Evolutionary conservation across 352 stramenopile genomes (phyloP).

Genomic region (Phytophthora quininea): DNA sequence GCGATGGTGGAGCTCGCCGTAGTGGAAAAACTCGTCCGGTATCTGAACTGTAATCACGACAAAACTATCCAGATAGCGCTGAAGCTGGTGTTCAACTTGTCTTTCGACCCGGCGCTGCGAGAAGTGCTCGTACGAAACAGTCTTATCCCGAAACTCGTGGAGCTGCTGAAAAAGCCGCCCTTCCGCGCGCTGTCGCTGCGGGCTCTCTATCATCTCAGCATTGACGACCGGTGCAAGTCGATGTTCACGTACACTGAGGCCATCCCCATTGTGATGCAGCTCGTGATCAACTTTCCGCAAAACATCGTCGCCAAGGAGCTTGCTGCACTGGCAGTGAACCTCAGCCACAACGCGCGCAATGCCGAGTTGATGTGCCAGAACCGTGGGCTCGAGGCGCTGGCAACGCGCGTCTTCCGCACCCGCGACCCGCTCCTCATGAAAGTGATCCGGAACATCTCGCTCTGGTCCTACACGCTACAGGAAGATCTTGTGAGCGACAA

Average conservation of each 20-base stretch:
- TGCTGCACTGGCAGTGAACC: conserved; percentile 93
- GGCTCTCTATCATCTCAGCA: conserved; percentile 96
- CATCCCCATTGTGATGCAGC: conserved; percentile 94
- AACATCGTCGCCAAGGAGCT: conserved; percentile 93
- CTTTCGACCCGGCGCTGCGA: conserved; percentile 89
- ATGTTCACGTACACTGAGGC: conserved; percentile 96
- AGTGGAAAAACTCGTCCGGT: conserved; percentile 75
- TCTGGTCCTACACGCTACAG: conserved; percentile 93
- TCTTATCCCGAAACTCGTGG: conserved; percentile 92
- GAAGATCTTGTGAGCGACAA: conserved; percentile 86
- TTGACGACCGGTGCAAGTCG: conserved; percentile 94
- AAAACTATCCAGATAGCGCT: conserved; percentile 86
- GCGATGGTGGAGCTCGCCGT: conserved; percentile 85
- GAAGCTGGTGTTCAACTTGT: conserved; percentile 96
- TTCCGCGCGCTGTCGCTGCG: conserved; percentile 89
- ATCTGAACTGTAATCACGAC: conserved; percentile 84
- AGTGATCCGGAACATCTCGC: conserved; percentile 91
- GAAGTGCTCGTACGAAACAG: conserved; percentile 89
- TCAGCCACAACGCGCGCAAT: conserved; percentile 91
- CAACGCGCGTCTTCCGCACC: conserved; percentile 88
- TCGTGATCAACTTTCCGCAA: conserved; percentile 95
- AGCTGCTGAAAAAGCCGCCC: conserved; percentile 92
- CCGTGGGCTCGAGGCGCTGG: conserved; percentile 87
- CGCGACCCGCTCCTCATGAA: conserved; percentile 94
- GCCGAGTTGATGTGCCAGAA: conserved; percentile 93